Base-by-base conservation (phyloP, 164 flowering plant genomes). In the Piper longum region DNA sequence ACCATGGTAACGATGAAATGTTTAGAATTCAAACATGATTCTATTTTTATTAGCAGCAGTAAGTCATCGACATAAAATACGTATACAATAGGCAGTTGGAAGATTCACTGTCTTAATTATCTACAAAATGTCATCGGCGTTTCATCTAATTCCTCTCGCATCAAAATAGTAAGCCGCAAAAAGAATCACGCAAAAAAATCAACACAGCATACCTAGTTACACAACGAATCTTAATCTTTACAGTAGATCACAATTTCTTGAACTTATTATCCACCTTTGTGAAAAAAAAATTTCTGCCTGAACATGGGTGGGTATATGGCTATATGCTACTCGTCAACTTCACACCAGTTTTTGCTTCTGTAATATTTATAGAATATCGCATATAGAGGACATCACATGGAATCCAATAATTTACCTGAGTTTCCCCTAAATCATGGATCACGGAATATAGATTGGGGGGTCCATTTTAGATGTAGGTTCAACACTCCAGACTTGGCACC, bases 391-490 rank as follows among this genome's bases (percentile, higher is more conserved):
- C 59, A 17, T 56, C 39, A 56, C 59, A 56, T 56, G 6, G 59
- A 16, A 6, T 9, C 39, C 4, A 7, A 16, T n/a, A 3, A 26
- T 56, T 56, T 16, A 16, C 41, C 45, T 4, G 62, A 45, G 16
- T 60, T n/a, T 48, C 17, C 56, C 41, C 12, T 17, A 8, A 5
- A 66, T 81, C 71, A 91, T 26, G 81, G 59, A 62, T 89, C 91
- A 4, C 98, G 76, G 73, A 78, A 86, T 41, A 95, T 79, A n/a
- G 92, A 88, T 60, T 91, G 97, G 4, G 96, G 87, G 65, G 79
- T 65, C 99, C 99, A 95, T 73, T 91, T 88, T 67, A 95, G 93
- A 73, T 76, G 78, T 77, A 95, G 67, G 66, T 78, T 77, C 62
- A 95, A 64, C 65, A 64, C 78, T 52, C 97, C 99, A 0, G 93